These are phyloP conservation scores for Nakazawaea peltata DNA, from an alignment of 805 yeast genomes.

Conservation along the genomic window DNA sequence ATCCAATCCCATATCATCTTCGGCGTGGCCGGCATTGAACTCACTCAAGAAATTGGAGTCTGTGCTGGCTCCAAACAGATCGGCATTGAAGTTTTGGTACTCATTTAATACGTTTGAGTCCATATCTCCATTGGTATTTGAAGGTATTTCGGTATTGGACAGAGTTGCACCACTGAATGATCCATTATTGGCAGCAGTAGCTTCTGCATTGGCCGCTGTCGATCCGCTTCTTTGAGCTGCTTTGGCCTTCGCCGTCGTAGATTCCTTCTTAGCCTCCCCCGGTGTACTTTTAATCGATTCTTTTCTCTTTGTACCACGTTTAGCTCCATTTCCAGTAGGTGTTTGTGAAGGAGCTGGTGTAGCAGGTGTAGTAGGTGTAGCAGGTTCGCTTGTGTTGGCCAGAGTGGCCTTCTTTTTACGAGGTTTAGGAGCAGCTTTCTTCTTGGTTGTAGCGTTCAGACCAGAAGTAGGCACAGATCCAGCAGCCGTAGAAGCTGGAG, in stretches of 20 bases:
- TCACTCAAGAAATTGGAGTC: constrained; percentile 9
- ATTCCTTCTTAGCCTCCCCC: constrained; percentile 2
- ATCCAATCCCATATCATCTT: constrained; percentile 10
- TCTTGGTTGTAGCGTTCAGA: constrained; percentile 12
- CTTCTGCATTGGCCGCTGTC: not conserved
- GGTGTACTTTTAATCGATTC: constrained; percentile 3
- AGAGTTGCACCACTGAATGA: not conserved
- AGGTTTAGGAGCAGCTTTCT: constrained; percentile 15
- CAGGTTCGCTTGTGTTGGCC: constrained; percentile 27
- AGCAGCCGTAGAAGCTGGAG: constrained; percentile 13
- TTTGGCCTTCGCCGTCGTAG: not conserved
- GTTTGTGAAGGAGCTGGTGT: constrained; percentile 16
- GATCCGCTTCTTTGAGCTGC: not conserved
- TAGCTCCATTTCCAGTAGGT: constrained; percentile 8
- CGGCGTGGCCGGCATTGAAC: constrained; percentile 6
- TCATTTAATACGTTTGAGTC: constrained; percentile 7
- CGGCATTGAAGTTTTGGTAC: constrained; percentile 10
- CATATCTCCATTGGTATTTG: constrained; percentile 2
- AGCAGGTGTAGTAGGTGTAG: constrained; percentile 33
- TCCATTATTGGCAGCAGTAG: not conserved
- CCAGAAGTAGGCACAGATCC: constrained; percentile 8
- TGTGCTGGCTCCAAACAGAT: constrained; percentile 6
- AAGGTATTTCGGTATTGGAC: not conserved
- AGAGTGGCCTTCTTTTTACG: constrained; percentile 13
- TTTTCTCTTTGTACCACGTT: constrained; percentile 12